Evolutionary conservation across 805 yeast species (phyloP).

Genomic region (Saccharomycopsis sp.): DNA sequence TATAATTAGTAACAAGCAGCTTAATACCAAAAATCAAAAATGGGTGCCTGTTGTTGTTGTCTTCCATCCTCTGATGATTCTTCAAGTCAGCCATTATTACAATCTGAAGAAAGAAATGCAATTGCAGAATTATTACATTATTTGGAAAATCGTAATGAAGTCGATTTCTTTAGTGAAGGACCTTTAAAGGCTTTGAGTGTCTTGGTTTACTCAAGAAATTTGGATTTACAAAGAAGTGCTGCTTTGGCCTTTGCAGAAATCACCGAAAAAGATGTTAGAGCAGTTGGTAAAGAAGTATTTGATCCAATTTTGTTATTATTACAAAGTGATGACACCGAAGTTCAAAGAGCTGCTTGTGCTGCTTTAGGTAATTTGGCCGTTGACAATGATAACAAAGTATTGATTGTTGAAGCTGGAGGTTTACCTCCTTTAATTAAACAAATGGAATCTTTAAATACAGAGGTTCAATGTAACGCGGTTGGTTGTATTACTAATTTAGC

Average conservation of each 20-base stretch:
- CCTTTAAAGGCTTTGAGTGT: constrained; percentile 86
- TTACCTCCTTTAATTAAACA: constrained; percentile 92
- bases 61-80: constrained; percentile 36
- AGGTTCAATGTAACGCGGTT: constrained; percentile 98
- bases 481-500: constrained; percentile 98
- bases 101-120: constrained; percentile 95
- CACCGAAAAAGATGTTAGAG: constrained; percentile 89
- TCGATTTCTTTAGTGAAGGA: constrained; percentile 79
- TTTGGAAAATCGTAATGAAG: constrained; percentile 78
- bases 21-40: no score
- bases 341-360: constrained; percentile 97
- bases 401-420: constrained; percentile 97
- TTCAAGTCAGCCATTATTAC: constrained; percentile 69
- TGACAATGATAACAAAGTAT: constrained; percentile 83
- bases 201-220: constrained; percentile 86
- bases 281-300: constrained; percentile 81
- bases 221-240: constrained; percentile 92
- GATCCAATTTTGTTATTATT: constrained; percentile 86
- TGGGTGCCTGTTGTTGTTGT: constrained; percentile 49
- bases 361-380: constrained; percentile 98
- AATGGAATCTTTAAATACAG: constrained; percentile 95
- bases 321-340: constrained; percentile 85
- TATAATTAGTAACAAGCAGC: no score
- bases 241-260: constrained; percentile 98
- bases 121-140: constrained; percentile 82